Evolutionary conservation across 1,139 yeast genomes (phyloP), one percentile per base, ranked within the genome.

Genomic region (Hansenula anomala): DNA sequence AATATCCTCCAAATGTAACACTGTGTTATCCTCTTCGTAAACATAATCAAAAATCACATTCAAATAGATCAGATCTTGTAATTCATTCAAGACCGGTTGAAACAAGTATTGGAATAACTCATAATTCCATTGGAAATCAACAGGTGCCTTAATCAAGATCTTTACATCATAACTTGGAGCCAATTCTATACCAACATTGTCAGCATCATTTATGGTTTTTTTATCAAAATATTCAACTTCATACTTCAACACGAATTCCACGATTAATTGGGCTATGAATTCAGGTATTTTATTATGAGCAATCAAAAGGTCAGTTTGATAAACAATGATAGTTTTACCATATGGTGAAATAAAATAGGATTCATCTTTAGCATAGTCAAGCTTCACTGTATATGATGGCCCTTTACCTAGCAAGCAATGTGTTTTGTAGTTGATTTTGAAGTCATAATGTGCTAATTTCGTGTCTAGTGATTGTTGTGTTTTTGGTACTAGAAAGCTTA

Each of bases 271-370:
- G 12, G 19, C 36, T 9, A 44, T 38, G 12, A 44, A 30, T 26
- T 22, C 34, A 18, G 43, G 38, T 7, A 44, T 36, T 15, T 39
- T 42, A 11, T 30, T 28, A 22, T 36, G 39, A 0, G 41, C 44
- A 19, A 44, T 44, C 15, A 44, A 26, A 7, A 38, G 32, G 24
- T 44, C 47, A 3, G 44, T 44, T 32, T 44, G 47, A 36, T 36
- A 44, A 1, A 39, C 20, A 3, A 31, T 28, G 6, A 33, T 27
- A 2, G 37, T 15, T 9, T 43, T 35, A 9, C 45, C 40, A 14
- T 32, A 25, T 6, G 47, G 47, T 6, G 42, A 36, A 16, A 44
- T 30, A 36, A 33, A 40, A 17, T 36, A 44, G 2, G 45, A 28
- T 28, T 44, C 47, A 4, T 33, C 34, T 3, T 15, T n/a, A 1